Evolutionary conservation across 2,329 filamentous ascomycete genomes (phyloP).

Genomic region (Phoma sp.): DNA sequence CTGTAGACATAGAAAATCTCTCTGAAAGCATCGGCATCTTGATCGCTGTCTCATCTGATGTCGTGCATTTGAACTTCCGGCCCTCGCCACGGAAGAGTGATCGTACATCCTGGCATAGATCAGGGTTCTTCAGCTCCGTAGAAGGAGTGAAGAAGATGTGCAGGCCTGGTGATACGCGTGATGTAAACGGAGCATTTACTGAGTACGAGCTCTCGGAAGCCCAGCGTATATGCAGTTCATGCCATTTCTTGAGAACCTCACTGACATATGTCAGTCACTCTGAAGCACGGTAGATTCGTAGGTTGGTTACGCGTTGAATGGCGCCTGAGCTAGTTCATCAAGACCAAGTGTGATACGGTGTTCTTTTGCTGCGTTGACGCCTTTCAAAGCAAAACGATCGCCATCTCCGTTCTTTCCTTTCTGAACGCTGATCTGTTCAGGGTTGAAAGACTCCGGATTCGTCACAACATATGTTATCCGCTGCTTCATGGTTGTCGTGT

Average conservation of each 20-base stretch:
- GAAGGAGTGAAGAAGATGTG: conserved; percentile 79
- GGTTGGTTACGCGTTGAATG: conserved; percentile 4
- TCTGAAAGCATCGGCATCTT: conserved; percentile 62
- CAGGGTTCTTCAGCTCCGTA: conserved; percentile 36
- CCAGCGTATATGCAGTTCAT: conserved; percentile 83
- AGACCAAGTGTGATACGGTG: conserved; percentile 78
- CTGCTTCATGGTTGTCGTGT: conserved; percentile 65
- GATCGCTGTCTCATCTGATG: conserved; percentile 67
- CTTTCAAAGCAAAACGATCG: conserved; percentile 63
- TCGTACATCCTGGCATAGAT: conserved; percentile 8
- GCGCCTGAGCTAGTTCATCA: conserved; percentile 71
- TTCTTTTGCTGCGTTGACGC: conserved; percentile 74
- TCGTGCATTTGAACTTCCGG: conserved; percentile 62
- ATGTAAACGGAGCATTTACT: conserved; percentile 73
- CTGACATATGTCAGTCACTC: conserved; percentile 45
- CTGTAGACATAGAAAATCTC: conserved; percentile 68
- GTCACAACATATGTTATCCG: conserved; percentile 79
- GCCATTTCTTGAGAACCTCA: conserved; percentile 67
- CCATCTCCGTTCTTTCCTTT: conserved; percentile 31
- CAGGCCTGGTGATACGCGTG: conserved; percentile 78
- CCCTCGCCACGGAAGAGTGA: conserved; percentile 21
- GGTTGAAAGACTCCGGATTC: conserved; percentile 69
- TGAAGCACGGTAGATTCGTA: neutral
- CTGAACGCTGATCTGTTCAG: conserved; percentile 66
- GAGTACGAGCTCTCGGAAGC: conserved; percentile 65